Evolutionary conservation across 225 moss, liverwort and hornwort genomes (phyloP).

Genomic region (Asterella californica): DNA sequence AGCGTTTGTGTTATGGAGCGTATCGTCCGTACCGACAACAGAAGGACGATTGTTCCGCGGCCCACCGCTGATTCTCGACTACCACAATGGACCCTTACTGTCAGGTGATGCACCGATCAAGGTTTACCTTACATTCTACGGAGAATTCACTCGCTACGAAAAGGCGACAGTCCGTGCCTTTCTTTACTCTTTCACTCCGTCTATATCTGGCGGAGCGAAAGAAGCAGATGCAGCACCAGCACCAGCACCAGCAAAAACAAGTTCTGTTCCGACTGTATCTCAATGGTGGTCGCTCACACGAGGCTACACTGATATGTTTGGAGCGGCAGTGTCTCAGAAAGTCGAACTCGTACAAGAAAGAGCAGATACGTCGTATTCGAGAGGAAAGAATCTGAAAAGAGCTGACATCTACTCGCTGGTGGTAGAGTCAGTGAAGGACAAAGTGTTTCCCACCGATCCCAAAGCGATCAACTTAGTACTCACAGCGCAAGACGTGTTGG

Average conservation of each 20-base stretch:
- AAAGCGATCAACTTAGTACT: slow-evolving; percentile 58
- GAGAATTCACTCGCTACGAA: slow-evolving; percentile 47
- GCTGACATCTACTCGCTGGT: slow-evolving; percentile 58
- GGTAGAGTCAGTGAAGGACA: slow-evolving; percentile 6
- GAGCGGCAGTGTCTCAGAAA: slow-evolving; percentile 31
- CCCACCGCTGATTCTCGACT: slow-evolving; percentile 45
- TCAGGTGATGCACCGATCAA: slow-evolving; percentile 38
- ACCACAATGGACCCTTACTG: slow-evolving; percentile 65
- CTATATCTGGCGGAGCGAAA: slow-evolving; percentile 22
- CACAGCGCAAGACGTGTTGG: slow-evolving; percentile 55
- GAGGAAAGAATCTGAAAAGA: slow-evolving; percentile 37
- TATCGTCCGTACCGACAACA: neutral
- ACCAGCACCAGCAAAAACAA: slow-evolving; percentile 11
- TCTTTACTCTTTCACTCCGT: slow-evolving; percentile 47
- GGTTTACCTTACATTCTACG: slow-evolving; percentile 70
- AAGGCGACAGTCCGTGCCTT: slow-evolving; percentile 53
- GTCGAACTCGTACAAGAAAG: slow-evolving; percentile 32
- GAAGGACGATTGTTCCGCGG: slow-evolving; percentile 14
- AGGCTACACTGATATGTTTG: slow-evolving; percentile 56
- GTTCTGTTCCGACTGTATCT: slow-evolving; percentile 42
- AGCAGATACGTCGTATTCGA: slow-evolving; percentile 23
- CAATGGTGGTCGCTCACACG: slow-evolving; percentile 69
- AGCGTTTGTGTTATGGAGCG: neutral
- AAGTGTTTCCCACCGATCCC: slow-evolving; percentile 38
- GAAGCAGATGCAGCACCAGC: neutral